Percentiles rank a stretch among this genome's conserved stretches.
Conservation (phyloP, 176 grass and related monocot genomes). For the Zoysia japonica region DNA sequence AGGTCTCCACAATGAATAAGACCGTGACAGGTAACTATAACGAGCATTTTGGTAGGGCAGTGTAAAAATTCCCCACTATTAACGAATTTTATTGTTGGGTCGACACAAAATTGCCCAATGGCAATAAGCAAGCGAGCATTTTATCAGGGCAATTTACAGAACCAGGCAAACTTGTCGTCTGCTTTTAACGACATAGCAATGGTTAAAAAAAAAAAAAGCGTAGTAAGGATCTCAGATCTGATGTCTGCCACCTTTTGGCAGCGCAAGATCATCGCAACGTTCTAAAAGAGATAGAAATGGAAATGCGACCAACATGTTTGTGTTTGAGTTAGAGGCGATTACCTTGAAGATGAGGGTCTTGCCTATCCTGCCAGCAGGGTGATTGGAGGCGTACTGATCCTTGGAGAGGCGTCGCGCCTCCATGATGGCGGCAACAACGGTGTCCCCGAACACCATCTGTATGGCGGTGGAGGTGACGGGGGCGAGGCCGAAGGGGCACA, state of each 20-base stretch:
- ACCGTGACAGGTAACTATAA: background rate
- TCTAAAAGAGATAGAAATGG: background rate
- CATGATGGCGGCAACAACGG: constrained; percentile 84
- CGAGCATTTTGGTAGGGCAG: background rate
- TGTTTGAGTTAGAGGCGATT: constrained; percentile 8
- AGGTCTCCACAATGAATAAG: background rate
- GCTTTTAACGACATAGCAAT: constrained; percentile 4
- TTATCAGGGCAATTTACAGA: background rate
- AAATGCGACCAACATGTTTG: background rate
- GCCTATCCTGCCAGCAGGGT: constrained; percentile 94
- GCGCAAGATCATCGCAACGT: background rate
- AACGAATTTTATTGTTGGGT: no score
- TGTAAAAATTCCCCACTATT: background rate
- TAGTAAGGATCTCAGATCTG: constrained; percentile 38
- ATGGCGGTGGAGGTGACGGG: constrained; percentile 84
- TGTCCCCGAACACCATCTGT: constrained; percentile 94
- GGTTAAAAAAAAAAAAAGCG: background rate
- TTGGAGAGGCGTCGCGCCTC: constrained; percentile 56
- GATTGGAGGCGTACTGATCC: constrained; percentile 85
- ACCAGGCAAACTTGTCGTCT: background rate
- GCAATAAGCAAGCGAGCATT: background rate
- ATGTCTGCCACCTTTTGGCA: constrained; percentile 4
- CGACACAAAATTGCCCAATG: background rate
- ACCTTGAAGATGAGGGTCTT: constrained; percentile 99
- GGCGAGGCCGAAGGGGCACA: constrained; percentile 89